Evolutionary conservation across 139 green algal species (phyloP), one percentile per base, ranked within the genome.

Genomic region (Chlamydomonas applanata): DNA sequence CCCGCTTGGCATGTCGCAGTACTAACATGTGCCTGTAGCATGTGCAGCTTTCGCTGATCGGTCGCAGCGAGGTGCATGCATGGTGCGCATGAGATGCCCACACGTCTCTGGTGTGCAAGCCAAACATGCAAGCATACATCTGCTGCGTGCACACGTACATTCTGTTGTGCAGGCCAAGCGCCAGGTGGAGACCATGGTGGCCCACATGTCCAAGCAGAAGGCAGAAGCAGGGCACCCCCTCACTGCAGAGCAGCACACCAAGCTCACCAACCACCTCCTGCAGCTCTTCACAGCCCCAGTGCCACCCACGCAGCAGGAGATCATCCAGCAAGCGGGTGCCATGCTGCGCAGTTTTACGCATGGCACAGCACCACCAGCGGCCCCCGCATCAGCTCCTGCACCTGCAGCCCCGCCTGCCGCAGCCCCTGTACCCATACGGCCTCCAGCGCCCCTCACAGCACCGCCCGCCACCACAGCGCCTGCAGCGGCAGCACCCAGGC

Each of bases 321-420:
- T 66, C n/a, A 66, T 30, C 9, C 59, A 66, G 59, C 59, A 66
- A 40, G 63, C 63, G 4, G 63, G n/a, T 25, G 63, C 30, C 9
- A 19, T 56, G 30, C 63, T 70, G 30, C 30, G 59, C 2, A 66
- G 59, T 25, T 66, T 66, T 9, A 30, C 59, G 17, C 11, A 29
- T 34, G 63, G 63, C 63, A 52, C 17, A 53, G 29, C 63, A 19
- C 34, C 34, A 70, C 34, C 63, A 70, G 63, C 63, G 53, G 30
- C 63, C 17, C 3, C 63, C 5, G 4, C 63, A 52, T 4, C 63
- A 70, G 30, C 63, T 54, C n/a, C 63, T 54, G 63, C 33, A 70
- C n/a, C 4, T 9, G 17, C 30, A 19, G 32, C 63, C 32, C 3
- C 17, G 17, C 34, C 34, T 70, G 32, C 35, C 34, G 5, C 61